Evolutionary conservation across 139 green algal species (phyloP), one percentile per base, ranked within the genome.

Genomic region (Gonium pectorale): DNA sequence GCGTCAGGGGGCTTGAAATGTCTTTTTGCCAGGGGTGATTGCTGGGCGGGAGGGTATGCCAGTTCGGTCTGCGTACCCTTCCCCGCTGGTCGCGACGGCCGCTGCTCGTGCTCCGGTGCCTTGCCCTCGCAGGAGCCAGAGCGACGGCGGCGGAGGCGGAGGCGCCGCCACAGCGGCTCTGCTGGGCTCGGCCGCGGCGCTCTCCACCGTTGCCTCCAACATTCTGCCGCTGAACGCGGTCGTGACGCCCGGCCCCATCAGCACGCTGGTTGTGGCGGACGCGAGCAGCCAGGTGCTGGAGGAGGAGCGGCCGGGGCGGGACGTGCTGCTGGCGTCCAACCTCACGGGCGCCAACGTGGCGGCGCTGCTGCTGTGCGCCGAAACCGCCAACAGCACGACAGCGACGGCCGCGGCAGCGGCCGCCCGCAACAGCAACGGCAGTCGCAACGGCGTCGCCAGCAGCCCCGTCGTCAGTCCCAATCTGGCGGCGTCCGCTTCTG

Each of bases 251-350:
- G 13, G 13, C 49, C 49, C 49, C 49, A 13, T 56, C 13, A 60
- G 43, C 4, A 13, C 49, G 35, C 72, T 69, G 13, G 41, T 82
- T 5, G 35, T 82, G 27, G 0, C 59, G 13, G 63, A 82, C 54
- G 59, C 75, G 27, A 72, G 59, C 75, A 46, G 59, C 59, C 51
- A 62, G 56, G 59, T 68, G 0, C 75, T 82, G n/a, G 75, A 71
- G 41, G 59, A 82, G 75, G 59, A 71, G 41, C 51, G 41, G 27
- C 59, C 75, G n/a, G 75, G 59, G 3, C 59, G 75, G 5, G 75
- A 82, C 75, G 75, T 82, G 40, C 75, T 82, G 40, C 75, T 82
- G 29, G 75, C 75, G 0, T 59, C 75, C 19, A 82, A 82, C 60
- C 75, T 82, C 11, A 79, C 70, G 22, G 70, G 70, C 21, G 70